Conservation (phyloP, 176 grass and related monocot species). For the Pontederia paniculata region DNA sequence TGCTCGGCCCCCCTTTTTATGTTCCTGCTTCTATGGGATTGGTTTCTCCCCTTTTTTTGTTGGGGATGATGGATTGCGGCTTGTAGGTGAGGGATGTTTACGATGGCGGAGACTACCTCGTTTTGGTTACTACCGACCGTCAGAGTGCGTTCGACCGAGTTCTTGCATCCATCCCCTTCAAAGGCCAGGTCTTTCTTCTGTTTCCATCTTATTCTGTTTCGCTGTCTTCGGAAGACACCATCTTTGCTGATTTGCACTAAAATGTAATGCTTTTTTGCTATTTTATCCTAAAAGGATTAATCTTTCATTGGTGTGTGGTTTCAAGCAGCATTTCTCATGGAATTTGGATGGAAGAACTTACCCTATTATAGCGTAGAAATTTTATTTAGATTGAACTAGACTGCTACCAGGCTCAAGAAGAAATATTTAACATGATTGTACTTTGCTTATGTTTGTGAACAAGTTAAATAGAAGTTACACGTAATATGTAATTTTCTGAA, state of each 20-base stretch:
- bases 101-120: conserved; percentile 68
- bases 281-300: no score
- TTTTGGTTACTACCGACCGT: conserved; percentile 86
- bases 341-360: no score
- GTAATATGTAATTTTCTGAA: no score
- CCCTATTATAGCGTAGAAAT: no score
- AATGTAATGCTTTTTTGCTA: no score
- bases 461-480: no score
- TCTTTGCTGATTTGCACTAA: not conserved
- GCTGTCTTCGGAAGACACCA: not conserved
- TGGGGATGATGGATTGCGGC: conserved; percentile 3
- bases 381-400: no score
- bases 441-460: no score
- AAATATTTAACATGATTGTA: no score
- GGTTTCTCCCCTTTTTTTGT: not conserved
- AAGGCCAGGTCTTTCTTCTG: conserved; percentile 61
- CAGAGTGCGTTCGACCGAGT: conserved; percentile 94
- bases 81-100: conserved; percentile 87
- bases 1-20: not conserved
- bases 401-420: no score
- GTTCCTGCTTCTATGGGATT: not conserved
- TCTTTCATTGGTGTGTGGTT: no score
- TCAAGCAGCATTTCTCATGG: no score
- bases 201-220: not conserved
- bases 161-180: conserved; percentile 89